Conservation (phyloP, 139 green algal species). For the Dunaliella primolecta region DNA sequence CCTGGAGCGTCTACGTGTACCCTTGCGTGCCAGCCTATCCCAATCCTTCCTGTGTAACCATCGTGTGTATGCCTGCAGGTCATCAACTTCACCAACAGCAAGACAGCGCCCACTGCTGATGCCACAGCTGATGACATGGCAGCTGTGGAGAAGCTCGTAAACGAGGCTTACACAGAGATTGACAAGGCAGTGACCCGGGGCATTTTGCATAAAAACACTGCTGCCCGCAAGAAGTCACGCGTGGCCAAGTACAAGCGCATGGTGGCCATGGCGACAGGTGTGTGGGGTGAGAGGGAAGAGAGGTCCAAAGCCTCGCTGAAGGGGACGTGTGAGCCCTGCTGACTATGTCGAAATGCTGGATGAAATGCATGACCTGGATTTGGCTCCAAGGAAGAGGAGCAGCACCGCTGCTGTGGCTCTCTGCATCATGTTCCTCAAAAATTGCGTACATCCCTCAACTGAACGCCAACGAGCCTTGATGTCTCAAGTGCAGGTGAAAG, state of each 20-base stretch:
- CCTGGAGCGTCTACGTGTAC: too few species aligned
- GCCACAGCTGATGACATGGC: constrained; percentile 56
- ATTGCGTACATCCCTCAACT: too few species aligned
- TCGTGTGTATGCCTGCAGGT: constrained; percentile 31
- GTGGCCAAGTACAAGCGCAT: constrained; percentile 59
- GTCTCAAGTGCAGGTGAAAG: too few species aligned
- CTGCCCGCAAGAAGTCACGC: constrained; percentile 76
- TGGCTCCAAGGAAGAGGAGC: too few species aligned
- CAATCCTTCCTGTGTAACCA: background rate
- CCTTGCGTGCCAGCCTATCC: too few species aligned
- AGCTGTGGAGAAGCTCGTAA: constrained; percentile 66
- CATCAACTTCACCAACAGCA: constrained; percentile 48
- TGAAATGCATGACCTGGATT: too few species aligned
- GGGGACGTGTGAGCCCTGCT: too few species aligned
- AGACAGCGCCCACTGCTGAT: constrained; percentile 13
- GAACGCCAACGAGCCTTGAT: too few species aligned
- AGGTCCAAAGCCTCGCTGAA: background rate
- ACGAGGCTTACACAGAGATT: constrained; percentile 77
- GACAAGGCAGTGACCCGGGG: constrained; percentile 82
- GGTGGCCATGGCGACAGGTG: constrained; percentile 20
- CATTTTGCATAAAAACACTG: constrained; percentile 83
- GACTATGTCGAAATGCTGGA: too few species aligned
- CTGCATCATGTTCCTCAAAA: too few species aligned
- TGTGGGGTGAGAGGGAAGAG: background rate
- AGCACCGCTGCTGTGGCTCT: too few species aligned